Evolutionary conservation across 192 early-diverging fungal species (phyloP), one percentile per base, ranked within the genome.

Genomic region (Entomortierella parvispora): DNA sequence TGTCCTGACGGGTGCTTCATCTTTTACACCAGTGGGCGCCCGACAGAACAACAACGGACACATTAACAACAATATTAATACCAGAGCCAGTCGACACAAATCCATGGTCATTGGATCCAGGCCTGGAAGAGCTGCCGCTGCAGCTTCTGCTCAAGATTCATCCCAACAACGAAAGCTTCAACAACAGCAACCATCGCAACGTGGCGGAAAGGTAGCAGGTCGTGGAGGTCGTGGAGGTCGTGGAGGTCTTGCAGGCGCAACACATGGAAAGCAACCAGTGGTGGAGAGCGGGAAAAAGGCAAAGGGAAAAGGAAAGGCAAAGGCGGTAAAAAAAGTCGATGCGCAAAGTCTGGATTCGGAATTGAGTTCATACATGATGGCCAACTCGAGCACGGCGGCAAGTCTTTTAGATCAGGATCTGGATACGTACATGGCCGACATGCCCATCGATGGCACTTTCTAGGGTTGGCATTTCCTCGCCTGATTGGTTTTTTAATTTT

Each of bases 401-500:
- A 69, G 69, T 40, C 11, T 65, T 5, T 34, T 82, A 29, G 80
- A 82, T 17, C 55, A 77, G 63, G 80, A 82, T 58, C 54, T 82
- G 25, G 80, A 82, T 44, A 28, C 63, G 12, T 82, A 82, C 46
- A 82, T 82, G 80, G 68, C 69, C 12, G 74, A 77, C 14, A 77
- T 56, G 49, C 43, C 54, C 1, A 45, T 49, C 4, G 71, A 74
- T 18, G 50, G 15, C n/a, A 14, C 43, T 22, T 71, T 40, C 12
- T 40, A 40, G 12, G 12, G n/a, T n/a, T n/a, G n/a, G n/a, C n/a
- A n/a, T n/a, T n/a, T n/a, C n/a, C n/a, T n/a, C n/a, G n/a, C n/a
- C n/a, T n/a, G n/a, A n/a, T n/a, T n/a, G n/a, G n/a, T n/a, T n/a
- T n/a, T n/a, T 44, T 11, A 11, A 44, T 17, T 11, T 44, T 11